Evolutionary conservation across 1,139 yeast genomes (phyloP), one percentile per base, ranked within the genome.

Genomic region (Yamadazyma membranifaciens): DNA sequence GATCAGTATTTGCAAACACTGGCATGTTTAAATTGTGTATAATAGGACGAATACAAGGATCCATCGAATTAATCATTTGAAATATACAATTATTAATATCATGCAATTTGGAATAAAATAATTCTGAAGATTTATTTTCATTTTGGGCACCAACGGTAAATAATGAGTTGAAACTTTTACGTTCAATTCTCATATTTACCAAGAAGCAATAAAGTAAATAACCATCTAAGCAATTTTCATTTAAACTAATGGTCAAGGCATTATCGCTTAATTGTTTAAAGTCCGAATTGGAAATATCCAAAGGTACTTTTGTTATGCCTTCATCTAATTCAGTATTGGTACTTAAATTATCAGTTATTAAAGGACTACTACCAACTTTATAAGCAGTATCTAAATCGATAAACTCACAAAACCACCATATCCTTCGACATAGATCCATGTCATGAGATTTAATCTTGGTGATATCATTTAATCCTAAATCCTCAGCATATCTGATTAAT

Each of bases 401-500:
- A 31, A 62, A 56, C 46, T 77, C 81, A 44, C 83, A 73, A 26
- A 62, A 46, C 78, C 83, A 76, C 81, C 85, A 85, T 2, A 81
- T 42, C 9, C 59, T 56, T 33, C 74, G 59, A 17, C 79, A 60
- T 11, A 59, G 55, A 3, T 56, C 49, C 32, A 76, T 81, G 2
- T 54, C 47, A 0, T 67, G 48, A 1, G 69, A 65, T 4, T 52
- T 48, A 1, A 74, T 57, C 44, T 81, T 85, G 9, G 24, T 11
- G 27, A 60, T 61, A 25, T 86, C 63, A 53, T 84, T 84, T 17
- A 86, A 62, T 0, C 92, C 92, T 43, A 83, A 57, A 34, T 79
- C 83, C 48, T 75, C 80, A 0, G 87, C 85, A 49, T 69, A 73
- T 40, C 87, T 63, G 3, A 78, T 68, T 2, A 82, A 79, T 4